Percentiles rank a stretch among this genome's conserved stretches.
Conservation (phyloP, 179 eudicot genomes). For the Spinacia oleracea region DNA sequence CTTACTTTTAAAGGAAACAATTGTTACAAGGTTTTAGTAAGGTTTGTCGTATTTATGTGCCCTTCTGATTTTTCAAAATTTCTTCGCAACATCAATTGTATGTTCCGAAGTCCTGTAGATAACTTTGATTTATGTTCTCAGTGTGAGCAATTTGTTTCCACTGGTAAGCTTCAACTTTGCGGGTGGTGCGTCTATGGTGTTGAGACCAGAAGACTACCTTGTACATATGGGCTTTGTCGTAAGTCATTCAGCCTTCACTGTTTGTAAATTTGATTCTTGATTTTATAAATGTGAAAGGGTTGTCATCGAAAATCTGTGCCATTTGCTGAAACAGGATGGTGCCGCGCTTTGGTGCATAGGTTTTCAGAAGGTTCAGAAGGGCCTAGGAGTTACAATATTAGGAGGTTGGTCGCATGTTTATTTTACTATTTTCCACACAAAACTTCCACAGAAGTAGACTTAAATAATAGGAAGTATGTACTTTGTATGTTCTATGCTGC, state of each 20-base stretch:
- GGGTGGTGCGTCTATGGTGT: constrained; percentile 71
- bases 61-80: not conserved
- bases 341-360: constrained; percentile 95
- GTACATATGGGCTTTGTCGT: constrained; percentile 70
- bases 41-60: constrained; percentile 37
- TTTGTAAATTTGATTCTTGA: not conserved
- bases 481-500: not conserved
- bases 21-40: constrained; percentile 62
- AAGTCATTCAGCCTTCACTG: constrained; percentile 30
- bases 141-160: constrained; percentile 70
- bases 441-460: not conserved
- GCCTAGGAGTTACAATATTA: constrained; percentile 75
- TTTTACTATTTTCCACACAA: not conserved
- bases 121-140: constrained; percentile 29
- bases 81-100: not conserved
- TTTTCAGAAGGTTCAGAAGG: constrained; percentile 64
- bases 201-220: constrained; percentile 86
- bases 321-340: constrained; percentile 54
- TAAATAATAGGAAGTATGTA: not conserved
- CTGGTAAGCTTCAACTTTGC: constrained; percentile 78
- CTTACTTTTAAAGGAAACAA: constrained; percentile 60
- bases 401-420: constrained; percentile 60
- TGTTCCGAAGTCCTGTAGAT: not conserved
- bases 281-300: not conserved
- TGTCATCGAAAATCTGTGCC: not conserved